Conservation (phyloP, 2,329 filamentous ascomycete genomes). For the Ophioceras dolichostomum region DNA sequence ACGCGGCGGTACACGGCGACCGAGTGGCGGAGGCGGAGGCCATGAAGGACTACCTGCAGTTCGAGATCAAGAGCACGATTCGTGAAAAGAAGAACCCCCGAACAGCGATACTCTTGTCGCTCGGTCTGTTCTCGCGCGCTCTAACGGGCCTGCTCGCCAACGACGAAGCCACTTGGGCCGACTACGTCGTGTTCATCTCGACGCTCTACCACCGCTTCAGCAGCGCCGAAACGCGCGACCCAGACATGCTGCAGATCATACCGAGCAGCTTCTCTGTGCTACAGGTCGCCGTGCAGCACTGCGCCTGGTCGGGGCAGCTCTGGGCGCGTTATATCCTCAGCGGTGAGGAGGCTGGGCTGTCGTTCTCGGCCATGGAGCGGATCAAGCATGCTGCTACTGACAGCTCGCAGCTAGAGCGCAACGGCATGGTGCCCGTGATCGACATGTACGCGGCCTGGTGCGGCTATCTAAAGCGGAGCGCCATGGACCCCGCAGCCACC, state of each 20-base stretch:
- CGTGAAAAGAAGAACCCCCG: slow-evolving; percentile 35
- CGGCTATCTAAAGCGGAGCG: slow-evolving; percentile 76
- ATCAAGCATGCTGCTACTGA: slow-evolving; percentile 90
- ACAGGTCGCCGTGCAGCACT: slow-evolving; percentile 75
- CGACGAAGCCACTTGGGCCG: slow-evolving; percentile 69
- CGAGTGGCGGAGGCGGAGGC: slow-evolving; percentile 36
- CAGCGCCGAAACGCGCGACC: slow-evolving; percentile 16
- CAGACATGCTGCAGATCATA: slow-evolving; percentile 21
- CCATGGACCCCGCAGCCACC: slow-evolving; percentile 59
- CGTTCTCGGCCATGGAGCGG: slow-evolving; percentile 70
- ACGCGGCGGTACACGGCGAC: slow-evolving; percentile 44
- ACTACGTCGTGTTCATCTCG: slow-evolving; percentile 67
- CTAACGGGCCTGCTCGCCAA: slow-evolving; percentile 57
- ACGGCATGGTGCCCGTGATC: slow-evolving; percentile 77
- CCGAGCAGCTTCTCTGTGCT: slow-evolving; percentile 55
- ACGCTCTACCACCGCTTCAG: slow-evolving; percentile 26
- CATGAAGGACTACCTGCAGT: slow-evolving; percentile 65
- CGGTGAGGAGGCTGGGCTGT: slow-evolving; percentile 64
- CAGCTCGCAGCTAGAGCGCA: slow-evolving; percentile 70
- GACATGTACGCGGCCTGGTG: slow-evolving; percentile 94
- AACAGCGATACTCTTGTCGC: slow-evolving; percentile 36
- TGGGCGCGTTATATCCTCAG: slow-evolving; percentile 86
- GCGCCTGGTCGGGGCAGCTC: slow-evolving; percentile 80
- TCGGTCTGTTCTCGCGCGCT: slow-evolving; percentile 68
- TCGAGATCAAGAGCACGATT: slow-evolving; percentile 59